Base-by-base conservation (phyloP, 2,329 filamentous ascomycete genomes). In the Helotiales sp. region DNA sequence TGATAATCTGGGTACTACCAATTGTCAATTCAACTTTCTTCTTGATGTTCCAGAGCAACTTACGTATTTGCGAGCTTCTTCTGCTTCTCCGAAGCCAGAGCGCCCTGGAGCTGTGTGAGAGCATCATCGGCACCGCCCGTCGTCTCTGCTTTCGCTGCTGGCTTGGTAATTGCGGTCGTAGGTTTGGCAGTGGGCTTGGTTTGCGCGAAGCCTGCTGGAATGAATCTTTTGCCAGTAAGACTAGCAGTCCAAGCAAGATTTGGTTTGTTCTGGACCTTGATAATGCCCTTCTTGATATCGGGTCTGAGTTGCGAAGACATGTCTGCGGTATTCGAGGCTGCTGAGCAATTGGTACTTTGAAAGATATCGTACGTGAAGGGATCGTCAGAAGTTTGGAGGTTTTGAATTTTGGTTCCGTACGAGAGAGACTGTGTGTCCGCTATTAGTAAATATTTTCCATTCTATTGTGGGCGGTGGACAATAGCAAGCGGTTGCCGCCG, bases 361-460 rank as follows among this genome's bases (percentile, higher is more conserved):
- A 84, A 89, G 28, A 90, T 78, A 64, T 89, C 87, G 78, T 85
- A 84, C 32, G 83, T 79, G 62, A 82, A 80, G 17, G 82, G 79
- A 62, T 84, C 81, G 60, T 80, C 70, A 17, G 80, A 80, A 62
- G 78, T 80, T 62, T 80, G 76, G 67, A 88, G 81, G 54, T 78
- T 78, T 72, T 87, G 82, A 32, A 81, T 82, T 69, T 80, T 82
- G 22, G 81, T 80, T 70, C 85, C 86, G 72, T 85, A 89, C 49
- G 82, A 79, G 54, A 90, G 80, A 22, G 62, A 61, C 66, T 68
- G 30, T 28, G 82, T 83, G 87, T 89, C 71, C 45, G 22, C 24
- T 37, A 62, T 74, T 68, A 71, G 69, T 60, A 58, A 57, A 47
- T 65, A 64, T 34, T 24, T 63, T 32, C 40, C 40, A 45, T 20